These are phyloP conservation scores for Thermothielavioides terrestris DNA, from an alignment of 495 filamentous ascomycete genomes.

Conservation along the genomic window DNA sequence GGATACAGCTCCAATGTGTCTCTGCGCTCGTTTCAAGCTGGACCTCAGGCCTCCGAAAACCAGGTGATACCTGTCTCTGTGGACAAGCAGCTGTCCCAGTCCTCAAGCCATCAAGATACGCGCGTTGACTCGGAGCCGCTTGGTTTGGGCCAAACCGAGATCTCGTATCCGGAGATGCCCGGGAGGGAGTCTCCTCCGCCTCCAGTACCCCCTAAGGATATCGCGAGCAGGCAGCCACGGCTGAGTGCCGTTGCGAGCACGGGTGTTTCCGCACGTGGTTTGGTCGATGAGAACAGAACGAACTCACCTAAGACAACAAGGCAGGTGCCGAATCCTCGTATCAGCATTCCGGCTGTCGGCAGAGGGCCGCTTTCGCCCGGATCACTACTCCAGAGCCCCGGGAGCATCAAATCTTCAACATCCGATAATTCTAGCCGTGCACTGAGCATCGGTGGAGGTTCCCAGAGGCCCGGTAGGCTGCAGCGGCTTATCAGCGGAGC, in stretches of 20 bases:
- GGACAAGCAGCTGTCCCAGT: slow-evolving; percentile 4
- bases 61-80: not conserved
- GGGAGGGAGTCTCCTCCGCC: slow-evolving; percentile 22
- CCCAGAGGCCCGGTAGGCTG: slow-evolving; percentile 31
- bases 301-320: slow-evolving; percentile 1
- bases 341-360: not conserved
- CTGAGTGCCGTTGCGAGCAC: not conserved
- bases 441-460: slow-evolving; percentile 26
- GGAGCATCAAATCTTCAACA: slow-evolving; percentile 18
- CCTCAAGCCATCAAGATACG: not conserved
- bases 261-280: not conserved
- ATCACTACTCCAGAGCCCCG: slow-evolving; percentile 16
- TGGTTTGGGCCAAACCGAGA: not conserved
- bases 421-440: slow-evolving; percentile 24
- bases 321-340: slow-evolving; percentile 2
- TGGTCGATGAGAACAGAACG: not conserved
- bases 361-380: slow-evolving; percentile 16
- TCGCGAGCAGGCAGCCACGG: not conserved
- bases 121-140: slow-evolving; percentile 1
- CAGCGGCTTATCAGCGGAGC: slow-evolving; percentile 33
- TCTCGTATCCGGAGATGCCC: not conserved
- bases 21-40: slow-evolving; percentile 35
- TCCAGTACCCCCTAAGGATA: slow-evolving; percentile 26
- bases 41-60: slow-evolving; percentile 5
- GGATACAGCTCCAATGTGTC: slow-evolving; percentile 49